Evolutionary conservation across 805 yeast genomes (phyloP).

Genomic region (Ogataea nonfermentans): DNA sequence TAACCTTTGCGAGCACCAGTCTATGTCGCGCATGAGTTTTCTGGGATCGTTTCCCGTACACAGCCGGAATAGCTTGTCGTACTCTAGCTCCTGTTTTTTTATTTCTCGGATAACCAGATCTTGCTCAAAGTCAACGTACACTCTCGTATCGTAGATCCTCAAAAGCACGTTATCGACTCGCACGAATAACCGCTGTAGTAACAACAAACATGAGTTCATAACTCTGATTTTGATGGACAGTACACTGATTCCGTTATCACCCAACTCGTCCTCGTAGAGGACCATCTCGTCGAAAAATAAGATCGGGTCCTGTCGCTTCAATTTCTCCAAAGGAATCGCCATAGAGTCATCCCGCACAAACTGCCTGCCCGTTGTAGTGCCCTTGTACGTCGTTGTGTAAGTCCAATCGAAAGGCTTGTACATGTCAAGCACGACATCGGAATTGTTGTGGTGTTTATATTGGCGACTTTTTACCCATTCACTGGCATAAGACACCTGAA

Average conservation of each 20-base stretch:
- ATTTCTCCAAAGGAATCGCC: conserved; percentile 65
- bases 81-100: conserved; percentile 62
- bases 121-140: conserved; percentile 73
- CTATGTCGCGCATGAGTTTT: conserved; percentile 70
- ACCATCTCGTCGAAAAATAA: conserved; percentile 85
- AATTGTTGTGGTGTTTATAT: conserved; percentile 32
- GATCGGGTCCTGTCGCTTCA: conserved; percentile 75
- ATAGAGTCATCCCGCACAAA: conserved; percentile 29
- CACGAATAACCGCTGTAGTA: conserved; percentile 75
- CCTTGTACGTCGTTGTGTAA: conserved; percentile 76
- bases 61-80: conserved; percentile 42
- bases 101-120: conserved; percentile 71
- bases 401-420: conserved; percentile 96
- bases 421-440: conserved; percentile 48
- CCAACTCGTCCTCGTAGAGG: conserved; percentile 90
- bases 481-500: conserved; percentile 81
- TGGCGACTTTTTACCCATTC: conserved; percentile 64
- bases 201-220: conserved; percentile 75
- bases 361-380: conserved; percentile 39
- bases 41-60: conserved; percentile 62
- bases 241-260: conserved; percentile 90
- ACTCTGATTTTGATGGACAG: conserved; percentile 79
- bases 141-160: conserved; percentile 79
- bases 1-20: conserved; percentile 68
- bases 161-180: conserved; percentile 89